A percentile compares a stretch with the other conserved stretches of the same genome.
Conservation (phyloP, 2,329 filamentous ascomycete species). For the Zymoseptoria ardabiliae region DNA sequence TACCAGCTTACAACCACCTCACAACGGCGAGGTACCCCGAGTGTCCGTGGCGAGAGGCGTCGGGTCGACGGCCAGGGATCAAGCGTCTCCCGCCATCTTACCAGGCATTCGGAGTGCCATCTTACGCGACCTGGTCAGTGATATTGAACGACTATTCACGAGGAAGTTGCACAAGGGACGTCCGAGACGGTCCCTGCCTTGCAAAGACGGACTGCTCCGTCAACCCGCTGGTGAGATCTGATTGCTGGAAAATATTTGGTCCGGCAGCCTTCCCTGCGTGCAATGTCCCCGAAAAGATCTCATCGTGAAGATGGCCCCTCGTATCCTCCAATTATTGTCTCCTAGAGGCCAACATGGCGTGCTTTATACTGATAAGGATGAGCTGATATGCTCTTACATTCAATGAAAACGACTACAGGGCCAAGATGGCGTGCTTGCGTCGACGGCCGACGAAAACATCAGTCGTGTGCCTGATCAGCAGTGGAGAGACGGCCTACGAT, state of each 20-base stretch:
- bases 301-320: neutral
- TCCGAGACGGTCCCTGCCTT: too few relatives aligned
- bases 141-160: too few relatives aligned
- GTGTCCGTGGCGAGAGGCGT: too few relatives aligned
- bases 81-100: too few relatives aligned
- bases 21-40: too few relatives aligned
- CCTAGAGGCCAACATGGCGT: neutral
- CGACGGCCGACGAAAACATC: neutral
- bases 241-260: neutral
- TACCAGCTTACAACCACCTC: too few relatives aligned
- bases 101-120: too few relatives aligned
- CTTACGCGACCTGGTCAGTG: too few relatives aligned
- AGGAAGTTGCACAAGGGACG: too few relatives aligned
- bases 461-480: neutral
- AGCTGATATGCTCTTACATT: neutral
- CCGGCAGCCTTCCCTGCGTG: neutral
- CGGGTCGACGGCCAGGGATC: too few relatives aligned
- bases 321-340: neutral
- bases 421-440: neutral
- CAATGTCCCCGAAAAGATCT: neutral
- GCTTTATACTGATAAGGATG: neutral
- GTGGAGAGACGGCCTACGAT: neutral
- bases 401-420: neutral
- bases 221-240: neutral
- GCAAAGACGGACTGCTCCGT: too few relatives aligned